A percentile compares a stretch with the other conserved stretches of the same genome.
These are phyloP conservation scores for Oidiodendron maius DNA, from an alignment of 495 filamentous ascomycete genomes.

Conservation along the genomic window DNA sequence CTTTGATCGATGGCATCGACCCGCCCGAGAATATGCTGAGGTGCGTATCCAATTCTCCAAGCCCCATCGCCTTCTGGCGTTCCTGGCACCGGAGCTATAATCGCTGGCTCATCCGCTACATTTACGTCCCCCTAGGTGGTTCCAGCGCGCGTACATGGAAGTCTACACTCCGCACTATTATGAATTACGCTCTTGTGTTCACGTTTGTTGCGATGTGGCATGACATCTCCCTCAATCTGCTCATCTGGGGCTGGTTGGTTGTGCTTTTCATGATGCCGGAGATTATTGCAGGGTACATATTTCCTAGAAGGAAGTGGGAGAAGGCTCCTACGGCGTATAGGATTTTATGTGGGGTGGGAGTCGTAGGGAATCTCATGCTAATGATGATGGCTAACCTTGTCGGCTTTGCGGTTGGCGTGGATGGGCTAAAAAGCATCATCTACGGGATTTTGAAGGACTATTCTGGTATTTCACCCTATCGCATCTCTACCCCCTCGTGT, in stretches of 20 bases:
- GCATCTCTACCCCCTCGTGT: neutral
- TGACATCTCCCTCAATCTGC: conserved; percentile 85
- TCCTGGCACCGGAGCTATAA: conserved; percentile 93
- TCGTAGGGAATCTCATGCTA: conserved; percentile 82
- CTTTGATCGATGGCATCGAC: conserved; percentile 82
- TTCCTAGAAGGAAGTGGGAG: conserved; percentile 67
- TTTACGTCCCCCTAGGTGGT: conserved; percentile 90
- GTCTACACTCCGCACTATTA: conserved; percentile 41
- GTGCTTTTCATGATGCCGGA: conserved; percentile 92
- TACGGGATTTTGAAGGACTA: conserved; percentile 67
- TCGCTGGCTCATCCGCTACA: conserved; percentile 88
- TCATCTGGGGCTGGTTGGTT: conserved; percentile 96
- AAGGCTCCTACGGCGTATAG: conserved; percentile 63
- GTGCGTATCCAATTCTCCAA: conserved; percentile 94
- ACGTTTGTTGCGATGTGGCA: conserved; percentile 99
- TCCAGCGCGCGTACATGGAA: conserved; percentile 10
- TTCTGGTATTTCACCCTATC: conserved; percentile 42
- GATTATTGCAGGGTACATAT: conserved; percentile 60
- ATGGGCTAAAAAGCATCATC: conserved; percentile 74
- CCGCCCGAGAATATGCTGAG: conserved; percentile 98
- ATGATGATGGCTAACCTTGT: conserved; percentile 96
- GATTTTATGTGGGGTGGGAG: conserved; percentile 77
- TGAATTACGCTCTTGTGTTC: conserved; percentile 82
- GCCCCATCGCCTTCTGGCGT: conserved; percentile 89
- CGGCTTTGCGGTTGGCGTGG: conserved; percentile 87